Evolutionary conservation across 441 rosid genomes (phyloP).

Genomic region (Pelargonium citronellum): DNA sequence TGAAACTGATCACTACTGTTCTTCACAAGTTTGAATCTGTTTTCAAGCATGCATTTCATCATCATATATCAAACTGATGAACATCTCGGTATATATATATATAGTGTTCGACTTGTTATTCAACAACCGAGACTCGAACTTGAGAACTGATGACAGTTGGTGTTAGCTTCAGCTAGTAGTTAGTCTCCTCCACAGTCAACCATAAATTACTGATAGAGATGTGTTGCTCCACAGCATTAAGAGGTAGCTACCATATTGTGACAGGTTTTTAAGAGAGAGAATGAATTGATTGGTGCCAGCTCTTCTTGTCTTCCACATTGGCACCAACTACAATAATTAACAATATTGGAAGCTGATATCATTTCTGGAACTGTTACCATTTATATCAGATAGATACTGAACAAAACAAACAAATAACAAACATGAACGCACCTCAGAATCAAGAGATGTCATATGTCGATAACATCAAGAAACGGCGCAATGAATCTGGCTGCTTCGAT

Average conservation of each 20-base stretch:
- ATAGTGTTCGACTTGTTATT: no score
- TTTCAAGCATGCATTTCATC: no score
- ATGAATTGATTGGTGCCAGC: not conserved
- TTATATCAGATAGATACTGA: not conserved
- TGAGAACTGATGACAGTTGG: no score
- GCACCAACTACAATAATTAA: slow-evolving; percentile 8
- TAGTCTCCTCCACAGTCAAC: no score
- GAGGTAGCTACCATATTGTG: slow-evolving; percentile 4
- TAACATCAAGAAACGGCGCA: slow-evolving; percentile 37
- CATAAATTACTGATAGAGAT: not conserved
- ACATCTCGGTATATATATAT: no score
- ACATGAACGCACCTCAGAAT: slow-evolving; percentile 36
- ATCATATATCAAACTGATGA: no score
- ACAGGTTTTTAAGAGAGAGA: not conserved
- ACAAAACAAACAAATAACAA: not conserved
- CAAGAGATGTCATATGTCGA: slow-evolving; percentile 39
- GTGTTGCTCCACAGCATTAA: not conserved
- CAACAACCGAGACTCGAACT: no score
- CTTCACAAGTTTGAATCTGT: no score
- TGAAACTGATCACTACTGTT: no score
- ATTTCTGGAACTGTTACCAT: no score
- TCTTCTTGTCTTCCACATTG: not conserved
- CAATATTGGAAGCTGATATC: not conserved
- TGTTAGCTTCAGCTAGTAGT: no score
- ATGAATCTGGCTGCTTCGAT: slow-evolving; percentile 44